Conservation (phyloP, 139 green algal genomes). For the Dunaliella primolecta region DNA sequence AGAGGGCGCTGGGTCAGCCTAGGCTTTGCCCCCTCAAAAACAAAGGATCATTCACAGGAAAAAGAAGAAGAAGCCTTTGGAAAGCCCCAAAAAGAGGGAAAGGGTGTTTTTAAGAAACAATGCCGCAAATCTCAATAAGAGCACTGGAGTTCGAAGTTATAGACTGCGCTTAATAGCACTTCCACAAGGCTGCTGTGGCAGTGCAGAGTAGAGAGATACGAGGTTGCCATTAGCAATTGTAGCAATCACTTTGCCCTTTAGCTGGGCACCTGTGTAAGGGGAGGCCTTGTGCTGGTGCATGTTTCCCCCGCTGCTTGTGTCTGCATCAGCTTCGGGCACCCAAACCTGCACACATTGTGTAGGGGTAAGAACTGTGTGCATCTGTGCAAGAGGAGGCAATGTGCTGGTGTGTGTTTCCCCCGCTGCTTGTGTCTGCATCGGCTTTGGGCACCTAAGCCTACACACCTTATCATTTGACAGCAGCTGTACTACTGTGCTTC, state of each 20-base stretch:
- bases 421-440: slow-evolving; percentile 53
- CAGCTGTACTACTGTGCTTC: too few relatives aligned
- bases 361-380: too few relatives aligned
- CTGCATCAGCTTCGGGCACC: slow-evolving; percentile 62
- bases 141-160: too few relatives aligned
- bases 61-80: too few relatives aligned
- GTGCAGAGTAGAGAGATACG: slow-evolving; percentile 26
- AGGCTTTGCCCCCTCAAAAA: too few relatives aligned
- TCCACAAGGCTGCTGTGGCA: background rate
- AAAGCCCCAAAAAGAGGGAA: too few relatives aligned
- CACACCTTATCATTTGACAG: background rate
- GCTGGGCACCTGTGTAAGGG: slow-evolving; percentile 53
- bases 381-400: slow-evolving; percentile 69
- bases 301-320: slow-evolving; percentile 51
- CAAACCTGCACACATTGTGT: slow-evolving; percentile 58
- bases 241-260: slow-evolving; percentile 65
- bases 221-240: slow-evolving; percentile 72
- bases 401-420: slow-evolving; percentile 62
- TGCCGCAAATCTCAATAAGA: too few relatives aligned
- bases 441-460: slow-evolving; percentile 77
- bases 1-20: too few relatives aligned
- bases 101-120: too few relatives aligned
- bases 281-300: slow-evolving; percentile 73
- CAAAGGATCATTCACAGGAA: too few relatives aligned
- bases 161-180: too few relatives aligned